Evolutionary conservation across 768 basidiomycete species (phyloP), one percentile per base, ranked within the genome.

Genomic region (Mrakia frigida): DNA sequence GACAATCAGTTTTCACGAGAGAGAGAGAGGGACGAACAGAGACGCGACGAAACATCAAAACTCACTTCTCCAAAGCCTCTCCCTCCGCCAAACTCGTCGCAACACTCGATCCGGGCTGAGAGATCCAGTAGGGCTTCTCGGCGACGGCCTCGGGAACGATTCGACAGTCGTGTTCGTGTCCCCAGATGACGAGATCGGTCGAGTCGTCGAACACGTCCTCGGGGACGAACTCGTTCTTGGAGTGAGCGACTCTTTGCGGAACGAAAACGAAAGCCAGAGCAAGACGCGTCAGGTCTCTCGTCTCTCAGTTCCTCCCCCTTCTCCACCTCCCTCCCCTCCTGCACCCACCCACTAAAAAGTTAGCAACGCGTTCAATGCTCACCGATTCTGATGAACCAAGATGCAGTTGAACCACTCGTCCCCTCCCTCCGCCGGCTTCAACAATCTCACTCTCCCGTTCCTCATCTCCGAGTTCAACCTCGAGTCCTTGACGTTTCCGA

Each of bases 161-260:
- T 41, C 95, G 89, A 81, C 96, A 98, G 83, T 98, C 97, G 82
- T 99, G 97, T 83, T 99, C 97, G 82, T 99, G 97, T 10, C 97
- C 97, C 97, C 97, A 99, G 2, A 99, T 86, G 10, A 99, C 92
- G 23, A 99, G 87, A 80, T 98, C 89, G 50, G 98, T 87, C 80
- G 90, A 91, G 81, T 99, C 93, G 81, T 98, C 96, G 80, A 99
- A 99, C 89, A 98, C 91, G 77, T 92, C 91, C 81, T 98, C 97
- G 11, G 96, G 94, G 0, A 98, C 95, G 18, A 88, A 93, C 79
- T 94, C 92, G 82, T 98, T 93, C 25, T 94, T 93, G 1, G 93
- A 94, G 82, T 94, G 97, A 80, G 92, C 90, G 4, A 97, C 96
- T 35, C 96, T 98, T 78, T 3, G 53, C 69, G 52, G 2, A 21